phyloP scores from a whole-genome alignment of 768 basidiomycete species.

The Mycena leptocephala region DNA sequence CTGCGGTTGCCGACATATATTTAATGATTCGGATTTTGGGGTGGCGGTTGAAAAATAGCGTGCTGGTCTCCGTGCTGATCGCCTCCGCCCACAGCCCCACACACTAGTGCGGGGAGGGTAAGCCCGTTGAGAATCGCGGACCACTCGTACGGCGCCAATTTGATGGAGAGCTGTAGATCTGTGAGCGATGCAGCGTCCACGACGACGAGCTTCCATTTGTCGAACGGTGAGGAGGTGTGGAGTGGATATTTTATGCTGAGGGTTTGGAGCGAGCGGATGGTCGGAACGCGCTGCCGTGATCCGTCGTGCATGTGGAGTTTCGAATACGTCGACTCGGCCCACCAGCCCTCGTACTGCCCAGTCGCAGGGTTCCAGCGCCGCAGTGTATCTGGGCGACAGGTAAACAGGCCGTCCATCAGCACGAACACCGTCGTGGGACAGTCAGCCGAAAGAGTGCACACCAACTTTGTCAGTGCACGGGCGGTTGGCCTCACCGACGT shows the following conservation, averaged over 20 bases:
- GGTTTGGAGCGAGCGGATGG: conserved; percentile 13
- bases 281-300: conserved; percentile 14
- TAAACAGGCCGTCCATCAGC: conserved; percentile 21
- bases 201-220: conserved; percentile 24
- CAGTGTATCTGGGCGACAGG: conserved; percentile 19
- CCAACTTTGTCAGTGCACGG: neutral
- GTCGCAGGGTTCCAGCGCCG: conserved; percentile 25
- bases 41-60: conserved; percentile 26
- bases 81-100: conserved; percentile 20
- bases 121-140: conserved; percentile 18
- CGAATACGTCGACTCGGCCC: neutral
- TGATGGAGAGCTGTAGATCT: conserved; percentile 18
- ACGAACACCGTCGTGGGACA: conserved; percentile 9
- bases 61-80: conserved; percentile 11
- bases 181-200: conserved; percentile 14
- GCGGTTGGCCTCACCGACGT: neutral
- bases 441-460: neutral
- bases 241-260: conserved; percentile 11
- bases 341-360: conserved; percentile 9
- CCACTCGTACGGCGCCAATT: conserved; percentile 20
- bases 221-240: neutral
- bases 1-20: conserved; percentile 1
- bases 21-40: conserved; percentile 4
- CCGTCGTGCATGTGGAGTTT: conserved; percentile 24
- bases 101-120: conserved; percentile 15